These are phyloP conservation scores for Paecilomyces sp. DNA, from an alignment of 2,329 filamentous ascomycete genomes.

Conservation along the genomic window DNA sequence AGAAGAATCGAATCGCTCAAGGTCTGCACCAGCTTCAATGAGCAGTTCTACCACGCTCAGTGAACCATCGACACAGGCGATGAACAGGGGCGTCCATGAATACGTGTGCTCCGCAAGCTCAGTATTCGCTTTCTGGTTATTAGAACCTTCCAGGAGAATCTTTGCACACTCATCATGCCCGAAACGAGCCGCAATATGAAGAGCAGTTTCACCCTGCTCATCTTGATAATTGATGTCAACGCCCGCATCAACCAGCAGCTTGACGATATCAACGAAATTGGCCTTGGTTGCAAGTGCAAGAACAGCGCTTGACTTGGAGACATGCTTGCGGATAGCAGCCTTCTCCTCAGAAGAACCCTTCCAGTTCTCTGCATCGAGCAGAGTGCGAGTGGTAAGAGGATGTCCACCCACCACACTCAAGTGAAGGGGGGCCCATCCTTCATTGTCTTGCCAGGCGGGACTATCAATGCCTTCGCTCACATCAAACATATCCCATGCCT, in stretches of 20 bases:
- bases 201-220: conserved; percentile 78
- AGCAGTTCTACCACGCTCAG: conserved; percentile 67
- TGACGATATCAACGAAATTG: conserved; percentile 77
- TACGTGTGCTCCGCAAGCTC: conserved; percentile 78
- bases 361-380: conserved; percentile 77
- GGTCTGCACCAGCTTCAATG: conserved; percentile 68
- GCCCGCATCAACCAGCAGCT: conserved; percentile 79
- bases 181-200: conserved; percentile 86
- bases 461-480: conserved; percentile 81
- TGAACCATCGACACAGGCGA: conserved; percentile 85
- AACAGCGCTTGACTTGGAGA: conserved; percentile 79
- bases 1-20: conserved; percentile 70
- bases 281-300: conserved; percentile 81
- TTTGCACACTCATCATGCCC: conserved; percentile 75
- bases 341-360: conserved; percentile 57
- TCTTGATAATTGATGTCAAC: conserved; percentile 94
- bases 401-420: conserved; percentile 89
- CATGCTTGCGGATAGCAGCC: conserved; percentile 57
- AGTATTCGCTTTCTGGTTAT: conserved; percentile 64
- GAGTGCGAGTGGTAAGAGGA: conserved; percentile 70
- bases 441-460: conserved; percentile 80
- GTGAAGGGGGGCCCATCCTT: conserved; percentile 86
- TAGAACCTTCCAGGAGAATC: conserved; percentile 64
- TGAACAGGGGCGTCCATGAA: conserved; percentile 90
- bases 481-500: conserved; percentile 81